Evolutionary conservation across 495 filamentous ascomycete species (phyloP).

Genomic region (Hypomontagnella submonticulosa): DNA sequence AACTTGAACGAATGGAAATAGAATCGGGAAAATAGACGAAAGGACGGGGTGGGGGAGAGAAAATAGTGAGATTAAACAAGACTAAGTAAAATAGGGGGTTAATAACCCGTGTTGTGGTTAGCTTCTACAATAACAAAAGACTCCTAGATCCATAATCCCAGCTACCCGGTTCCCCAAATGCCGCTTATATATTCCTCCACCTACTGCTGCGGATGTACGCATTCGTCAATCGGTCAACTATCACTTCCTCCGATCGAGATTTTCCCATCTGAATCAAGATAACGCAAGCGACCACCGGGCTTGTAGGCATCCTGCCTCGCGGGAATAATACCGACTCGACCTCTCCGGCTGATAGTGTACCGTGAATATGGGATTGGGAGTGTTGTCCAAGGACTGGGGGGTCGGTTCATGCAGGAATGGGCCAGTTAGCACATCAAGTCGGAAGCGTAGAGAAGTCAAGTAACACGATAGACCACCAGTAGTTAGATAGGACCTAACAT

Average conservation of each 20-base stretch:
- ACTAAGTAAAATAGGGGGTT: neutral
- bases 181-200: neutral
- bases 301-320: neutral
- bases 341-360: too few relatives aligned
- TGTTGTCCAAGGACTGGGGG: neutral
- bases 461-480: too few relatives aligned
- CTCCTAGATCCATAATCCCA: neutral
- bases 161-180: conserved; percentile 17
- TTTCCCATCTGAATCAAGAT: conserved; percentile 32
- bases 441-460: too few relatives aligned
- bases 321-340: conserved; percentile 12
- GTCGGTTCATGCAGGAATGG: too few relatives aligned
- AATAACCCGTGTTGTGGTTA: neutral
- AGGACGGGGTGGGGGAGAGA: too few relatives aligned
- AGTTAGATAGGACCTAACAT: too few relatives aligned
- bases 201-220: conserved; percentile 23
- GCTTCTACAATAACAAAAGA: too few relatives aligned
- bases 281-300: conserved; percentile 29
- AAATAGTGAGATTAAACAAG: neutral
- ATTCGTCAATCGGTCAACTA: conserved; percentile 34
- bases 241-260: conserved; percentile 22
- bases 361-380: too few relatives aligned
- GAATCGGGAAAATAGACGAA: neutral
- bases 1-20: neutral
- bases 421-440: too few relatives aligned